Base-by-base conservation (phyloP, 345 rosid genomes). In the Anacardium occidentale region DNA sequence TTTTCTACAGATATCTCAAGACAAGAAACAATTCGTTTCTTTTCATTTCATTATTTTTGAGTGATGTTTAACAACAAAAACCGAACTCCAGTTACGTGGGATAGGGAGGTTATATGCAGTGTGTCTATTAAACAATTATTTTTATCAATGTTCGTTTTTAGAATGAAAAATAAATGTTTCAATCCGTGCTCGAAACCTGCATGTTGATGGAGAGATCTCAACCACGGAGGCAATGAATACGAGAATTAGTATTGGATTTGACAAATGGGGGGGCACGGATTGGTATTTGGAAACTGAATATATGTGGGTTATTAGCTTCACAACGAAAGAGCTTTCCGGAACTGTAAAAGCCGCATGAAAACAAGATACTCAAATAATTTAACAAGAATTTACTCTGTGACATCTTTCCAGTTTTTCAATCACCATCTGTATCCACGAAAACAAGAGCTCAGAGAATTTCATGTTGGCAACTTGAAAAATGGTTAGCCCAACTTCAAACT, bases 261-360 rank as follows among this genome's bases (percentile, higher is more conserved):
- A 6, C n/a, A n/a, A n/a, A n/a, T n/a, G n/a, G n/a, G n/a, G n/a
- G n/a, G n/a, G n/a, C n/a, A n/a, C n/a, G n/a, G n/a, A 15, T 1
- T 44, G 56, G 47, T 69, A n/a, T 7, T 12, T 55, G 9, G n/a
- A 12, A 60, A 53, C 21, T 29, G 18, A 9, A 26, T 21, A 58
- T 21, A 1, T 18, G 26, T 21, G 37, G n/a, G 21, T 15, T 37
- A 42, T 42, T 52, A 53, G 18, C 52, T 53, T 77, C 71, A 82
- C 71, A 82, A 79, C 22, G 85, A 18, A 74, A 88, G 80, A 58
- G 91, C 77, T 81, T 74, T 90, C 74, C 92, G 85, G 18, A 87
- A 51, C 72, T 82, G 88, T 60, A 92, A 80, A 37, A 95, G 63
- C 89, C 96, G 87, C 66, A 91, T 71, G 7, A 87, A 86, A 88